A percentile compares a stretch with the other conserved stretches of the same genome.
Conservation (phyloP, 1,284 basidiomycete species). For the Leucoagaricus sp. region DNA sequence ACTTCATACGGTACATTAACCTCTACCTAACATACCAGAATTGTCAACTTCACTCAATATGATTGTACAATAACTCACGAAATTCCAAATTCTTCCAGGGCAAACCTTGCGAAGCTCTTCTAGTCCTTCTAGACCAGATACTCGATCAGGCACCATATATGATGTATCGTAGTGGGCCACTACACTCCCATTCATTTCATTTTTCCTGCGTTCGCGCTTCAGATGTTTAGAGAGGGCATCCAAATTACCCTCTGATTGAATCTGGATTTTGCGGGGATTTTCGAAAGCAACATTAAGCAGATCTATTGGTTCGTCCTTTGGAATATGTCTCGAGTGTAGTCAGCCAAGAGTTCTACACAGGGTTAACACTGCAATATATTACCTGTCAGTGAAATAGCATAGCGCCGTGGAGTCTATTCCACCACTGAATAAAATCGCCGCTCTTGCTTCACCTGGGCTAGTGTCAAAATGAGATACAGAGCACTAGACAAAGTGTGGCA, state of each 20-base stretch:
- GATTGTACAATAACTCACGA: constrained; percentile 50
- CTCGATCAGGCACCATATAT: constrained; percentile 84
- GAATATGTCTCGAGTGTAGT: constrained; percentile 56
- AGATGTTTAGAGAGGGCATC: constrained; percentile 42
- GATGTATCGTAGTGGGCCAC: constrained; percentile 26
- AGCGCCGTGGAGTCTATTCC: constrained; percentile 93
- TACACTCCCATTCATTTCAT: constrained; percentile 21
- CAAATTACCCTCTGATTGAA: constrained; percentile 48
- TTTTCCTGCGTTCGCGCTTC: constrained; percentile 36
- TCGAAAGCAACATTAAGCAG: constrained; percentile 96
- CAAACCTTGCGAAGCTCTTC: constrained; percentile 75
- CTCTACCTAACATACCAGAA: constrained; percentile 56
- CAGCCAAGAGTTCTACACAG: background rate
- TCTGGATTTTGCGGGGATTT: constrained; percentile 75
- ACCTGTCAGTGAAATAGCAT: constrained; percentile 79
- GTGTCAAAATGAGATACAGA: constrained; percentile 14
- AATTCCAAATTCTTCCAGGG: constrained; percentile 84
- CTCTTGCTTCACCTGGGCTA: constrained; percentile 48
- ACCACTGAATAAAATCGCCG: constrained; percentile 93
- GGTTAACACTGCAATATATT: constrained; percentile 10
- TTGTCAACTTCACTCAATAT: background rate
- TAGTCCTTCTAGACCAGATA: constrained; percentile 78
- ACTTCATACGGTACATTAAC: constrained; percentile 85
- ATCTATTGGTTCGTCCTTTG: constrained; percentile 82
- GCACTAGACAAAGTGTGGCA: background rate